Evolutionary conservation across 2,329 filamentous ascomycete species (phyloP).

Genomic region (Penicillium sp.): DNA sequence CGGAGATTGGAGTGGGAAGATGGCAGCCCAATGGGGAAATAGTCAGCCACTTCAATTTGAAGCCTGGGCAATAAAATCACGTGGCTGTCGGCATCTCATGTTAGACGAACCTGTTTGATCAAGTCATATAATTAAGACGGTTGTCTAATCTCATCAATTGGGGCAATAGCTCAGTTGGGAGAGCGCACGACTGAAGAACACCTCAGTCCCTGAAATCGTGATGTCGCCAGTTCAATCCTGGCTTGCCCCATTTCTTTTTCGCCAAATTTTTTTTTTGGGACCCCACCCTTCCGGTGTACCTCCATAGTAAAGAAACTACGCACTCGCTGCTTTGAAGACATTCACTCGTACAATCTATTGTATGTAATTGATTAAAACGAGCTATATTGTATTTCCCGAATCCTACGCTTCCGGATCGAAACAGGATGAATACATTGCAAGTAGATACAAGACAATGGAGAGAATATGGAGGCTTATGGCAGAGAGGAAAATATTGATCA

Average conservation of each 20-base stretch:
- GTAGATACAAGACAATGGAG: constrained; percentile 21
- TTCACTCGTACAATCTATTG: not conserved
- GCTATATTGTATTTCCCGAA: not conserved
- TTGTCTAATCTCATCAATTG: not conserved
- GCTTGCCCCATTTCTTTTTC: constrained; percentile 5
- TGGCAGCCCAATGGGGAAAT: constrained; percentile 14
- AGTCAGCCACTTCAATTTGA: not conserved
- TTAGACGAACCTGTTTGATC: no score
- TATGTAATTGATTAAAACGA: not conserved
- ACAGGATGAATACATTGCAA: constrained; percentile 17
- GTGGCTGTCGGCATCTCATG: not conserved
- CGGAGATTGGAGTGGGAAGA: constrained; percentile 2
- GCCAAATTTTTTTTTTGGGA: not conserved
- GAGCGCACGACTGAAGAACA: constrained; percentile 7
- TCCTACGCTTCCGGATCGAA: not conserved
- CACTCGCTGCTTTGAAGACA: no score
- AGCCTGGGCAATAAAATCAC: constrained; percentile 4
- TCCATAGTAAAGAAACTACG: no score
- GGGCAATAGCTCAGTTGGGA: constrained; percentile 5
- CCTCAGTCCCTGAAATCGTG: constrained; percentile 6
- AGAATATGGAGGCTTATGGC: constrained; percentile 13
- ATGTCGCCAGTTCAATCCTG: constrained; percentile 5
- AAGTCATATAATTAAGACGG: not conserved
- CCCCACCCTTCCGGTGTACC: no score
- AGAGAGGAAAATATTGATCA: constrained; percentile 18